These are phyloP conservation scores for Penicillium sp. DNA, from an alignment of 2,329 filamentous ascomycete genomes.

Conservation along the genomic window DNA sequence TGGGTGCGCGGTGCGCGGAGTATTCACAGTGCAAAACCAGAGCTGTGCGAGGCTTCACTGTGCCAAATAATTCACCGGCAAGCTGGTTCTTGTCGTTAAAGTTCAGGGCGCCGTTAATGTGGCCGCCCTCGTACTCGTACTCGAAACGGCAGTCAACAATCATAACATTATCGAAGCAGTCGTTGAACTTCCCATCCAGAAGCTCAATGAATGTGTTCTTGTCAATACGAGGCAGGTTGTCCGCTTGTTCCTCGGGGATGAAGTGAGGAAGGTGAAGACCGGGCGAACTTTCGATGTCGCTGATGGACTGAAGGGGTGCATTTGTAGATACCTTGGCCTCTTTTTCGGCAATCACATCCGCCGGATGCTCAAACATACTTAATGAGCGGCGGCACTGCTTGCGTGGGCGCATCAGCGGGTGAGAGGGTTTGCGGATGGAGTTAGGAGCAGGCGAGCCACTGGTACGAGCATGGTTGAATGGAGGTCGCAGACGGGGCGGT, in stretches of 20 bases:
- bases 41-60: constrained; percentile 65
- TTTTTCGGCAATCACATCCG: constrained; percentile 78
- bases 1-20: constrained; percentile 88
- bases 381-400: constrained; percentile 87
- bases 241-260: constrained; percentile 69
- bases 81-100: constrained; percentile 94
- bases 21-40: constrained; percentile 98
- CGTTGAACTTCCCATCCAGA: constrained; percentile 75
- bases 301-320: constrained; percentile 64
- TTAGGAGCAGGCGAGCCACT: constrained; percentile 69
- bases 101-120: constrained; percentile 90
- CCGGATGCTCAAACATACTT: constrained; percentile 96
- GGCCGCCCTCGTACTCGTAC: constrained; percentile 95
- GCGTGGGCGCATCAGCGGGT: constrained; percentile 67
- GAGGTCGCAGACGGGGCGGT: constrained; percentile 58
- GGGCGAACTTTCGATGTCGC: constrained; percentile 74
- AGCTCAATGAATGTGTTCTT: constrained; percentile 78
- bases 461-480: constrained; percentile 58
- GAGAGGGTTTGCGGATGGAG: constrained; percentile 67
- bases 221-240: constrained; percentile 82
- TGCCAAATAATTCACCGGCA: constrained; percentile 69
- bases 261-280: constrained; percentile 78
- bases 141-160: constrained; percentile 97
- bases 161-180: constrained; percentile 71
- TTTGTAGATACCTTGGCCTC: constrained; percentile 54